phyloP scores from a whole-genome alignment of 768 basidiomycete genomes.

The Chalciporus pseudorubinellus region DNA sequence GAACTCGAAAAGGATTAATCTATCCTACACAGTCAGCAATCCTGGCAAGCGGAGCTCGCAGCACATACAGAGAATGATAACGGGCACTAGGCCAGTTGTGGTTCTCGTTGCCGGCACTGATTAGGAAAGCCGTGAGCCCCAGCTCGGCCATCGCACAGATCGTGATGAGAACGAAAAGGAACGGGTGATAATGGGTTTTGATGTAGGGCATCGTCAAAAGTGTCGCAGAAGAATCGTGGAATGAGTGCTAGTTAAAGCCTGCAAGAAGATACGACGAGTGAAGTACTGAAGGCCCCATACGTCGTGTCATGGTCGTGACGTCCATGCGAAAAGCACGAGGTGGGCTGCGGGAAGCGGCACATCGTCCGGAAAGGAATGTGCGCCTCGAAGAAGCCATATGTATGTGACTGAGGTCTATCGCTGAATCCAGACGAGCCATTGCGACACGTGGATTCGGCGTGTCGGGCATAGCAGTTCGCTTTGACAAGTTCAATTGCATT shows the following conservation, averaged over 20 bases:
- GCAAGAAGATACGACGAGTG: slow-evolving; percentile 10
- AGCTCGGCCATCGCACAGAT: slow-evolving; percentile 69
- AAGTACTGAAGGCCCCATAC: slow-evolving; percentile 21
- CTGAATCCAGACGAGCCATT: slow-evolving; percentile 4
- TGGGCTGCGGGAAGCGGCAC: slow-evolving; percentile 4
- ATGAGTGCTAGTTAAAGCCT: slow-evolving; percentile 11
- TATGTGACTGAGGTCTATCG: slow-evolving; percentile 4
- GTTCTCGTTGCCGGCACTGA: slow-evolving; percentile 64
- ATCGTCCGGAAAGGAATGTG: slow-evolving; percentile 1
- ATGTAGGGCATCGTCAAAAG: slow-evolving; percentile 38
- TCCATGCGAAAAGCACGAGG: slow-evolving; percentile 36
- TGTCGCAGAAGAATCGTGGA: slow-evolving; percentile 4
- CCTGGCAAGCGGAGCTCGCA: not conserved
- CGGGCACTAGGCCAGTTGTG: slow-evolving; percentile 57
- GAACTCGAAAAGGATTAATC: slow-evolving; percentile 59
- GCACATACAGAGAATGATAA: slow-evolving; percentile 63
- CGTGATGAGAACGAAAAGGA: slow-evolving; percentile 62
- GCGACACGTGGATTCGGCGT: slow-evolving; percentile 17
- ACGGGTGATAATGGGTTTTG: slow-evolving; percentile 58
- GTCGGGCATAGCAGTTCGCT: slow-evolving; percentile 6
- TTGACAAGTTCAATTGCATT: slow-evolving; percentile 11
- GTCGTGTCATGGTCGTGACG: slow-evolving; percentile 25
- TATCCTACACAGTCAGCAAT: slow-evolving; percentile 22
- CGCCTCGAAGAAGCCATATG: slow-evolving; percentile 1
- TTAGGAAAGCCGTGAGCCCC: slow-evolving; percentile 70